Percentiles rank a stretch among this genome's conserved stretches.
These are phyloP conservation scores for Rhypophila decipiens DNA, from an alignment of 495 filamentous ascomycete species.

Conservation along the genomic window DNA sequence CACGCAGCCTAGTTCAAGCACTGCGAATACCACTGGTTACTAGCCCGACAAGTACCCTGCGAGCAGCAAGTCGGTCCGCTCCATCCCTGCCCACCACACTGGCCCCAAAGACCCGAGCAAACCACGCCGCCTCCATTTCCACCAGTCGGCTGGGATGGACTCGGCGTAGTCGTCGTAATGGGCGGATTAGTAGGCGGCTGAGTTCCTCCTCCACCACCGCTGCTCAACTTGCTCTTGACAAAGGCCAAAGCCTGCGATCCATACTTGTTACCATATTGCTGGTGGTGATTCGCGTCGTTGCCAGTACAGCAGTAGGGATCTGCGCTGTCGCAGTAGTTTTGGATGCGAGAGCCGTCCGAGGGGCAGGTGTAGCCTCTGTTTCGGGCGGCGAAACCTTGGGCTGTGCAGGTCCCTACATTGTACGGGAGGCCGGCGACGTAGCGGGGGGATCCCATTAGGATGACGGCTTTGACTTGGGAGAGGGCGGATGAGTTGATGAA, in stretches of 20 bases:
- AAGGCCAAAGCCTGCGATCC: constrained; percentile 52
- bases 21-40: constrained; percentile 30
- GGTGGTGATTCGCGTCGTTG: constrained; percentile 48
- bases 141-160: constrained; percentile 4
- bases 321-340: constrained; percentile 56
- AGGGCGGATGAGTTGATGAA: constrained; percentile 43
- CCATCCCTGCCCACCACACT: constrained; percentile 28
- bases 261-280: constrained; percentile 54
- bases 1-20: constrained; percentile 28
- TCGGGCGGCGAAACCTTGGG: constrained; percentile 51
- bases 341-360: constrained; percentile 37
- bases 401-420: constrained; percentile 54
- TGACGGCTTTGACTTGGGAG: constrained; percentile 44
- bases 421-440: constrained; percentile 49
- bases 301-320: constrained; percentile 63
- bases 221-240: constrained; percentile 37
- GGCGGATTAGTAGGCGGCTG: constrained; percentile 1
- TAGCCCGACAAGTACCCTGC: constrained; percentile 21
- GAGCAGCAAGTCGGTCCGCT: constrained; percentile 23
- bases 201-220: constrained; percentile 12
- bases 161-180: constrained; percentile 4
- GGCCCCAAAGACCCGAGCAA: constrained; percentile 21
- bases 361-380: constrained; percentile 51
- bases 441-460: constrained; percentile 57
- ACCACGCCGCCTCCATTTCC: constrained; percentile 18